Evolutionary conservation across 1,284 basidiomycete species (phyloP).

Genomic region (Naganishia cerealis): DNA sequence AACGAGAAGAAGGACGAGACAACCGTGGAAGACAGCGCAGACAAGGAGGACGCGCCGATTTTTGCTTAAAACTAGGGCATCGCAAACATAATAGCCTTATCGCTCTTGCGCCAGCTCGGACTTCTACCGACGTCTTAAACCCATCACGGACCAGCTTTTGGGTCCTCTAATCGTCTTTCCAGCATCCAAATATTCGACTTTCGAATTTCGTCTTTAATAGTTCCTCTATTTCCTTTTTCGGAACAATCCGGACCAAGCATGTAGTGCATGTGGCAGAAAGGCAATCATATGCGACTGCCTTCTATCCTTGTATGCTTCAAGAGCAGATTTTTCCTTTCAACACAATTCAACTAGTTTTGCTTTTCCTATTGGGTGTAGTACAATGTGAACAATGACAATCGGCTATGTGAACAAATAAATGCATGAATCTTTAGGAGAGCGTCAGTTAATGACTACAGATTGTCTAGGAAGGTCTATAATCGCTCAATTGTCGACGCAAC

Average conservation of each 20-base stretch:
- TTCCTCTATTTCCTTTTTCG: conserved; percentile 2
- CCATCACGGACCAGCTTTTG: not conserved
- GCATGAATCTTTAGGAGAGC: not conserved
- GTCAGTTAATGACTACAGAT: not conserved
- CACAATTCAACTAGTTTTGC: conserved; percentile 5
- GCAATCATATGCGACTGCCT: not conserved
- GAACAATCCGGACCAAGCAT: conserved; percentile 13
- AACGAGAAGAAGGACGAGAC: conserved; percentile 12
- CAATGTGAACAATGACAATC: not conserved
- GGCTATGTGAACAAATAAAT: conserved; percentile 7
- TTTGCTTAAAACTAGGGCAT: conserved; percentile 5
- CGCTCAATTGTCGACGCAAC: too few relatives aligned
- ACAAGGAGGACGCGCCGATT: conserved; percentile 6
- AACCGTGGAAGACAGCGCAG: conserved; percentile 4
- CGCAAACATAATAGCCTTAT: not conserved
- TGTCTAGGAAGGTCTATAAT: too few relatives aligned
- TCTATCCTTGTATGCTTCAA: not conserved
- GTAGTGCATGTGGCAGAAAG: conserved; percentile 4
- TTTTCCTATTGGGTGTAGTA: not conserved
- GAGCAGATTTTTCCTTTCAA: not conserved
- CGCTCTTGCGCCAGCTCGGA: not conserved
- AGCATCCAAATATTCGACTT: conserved; percentile 7
- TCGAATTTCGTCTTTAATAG: conserved; percentile 25
- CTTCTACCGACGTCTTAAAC: not conserved
- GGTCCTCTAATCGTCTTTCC: not conserved